Evolutionary conservation across 2,329 filamentous ascomycete species (phyloP), one percentile per base, ranked within the genome.

Genomic region (Pseudocercospora fuligena): DNA sequence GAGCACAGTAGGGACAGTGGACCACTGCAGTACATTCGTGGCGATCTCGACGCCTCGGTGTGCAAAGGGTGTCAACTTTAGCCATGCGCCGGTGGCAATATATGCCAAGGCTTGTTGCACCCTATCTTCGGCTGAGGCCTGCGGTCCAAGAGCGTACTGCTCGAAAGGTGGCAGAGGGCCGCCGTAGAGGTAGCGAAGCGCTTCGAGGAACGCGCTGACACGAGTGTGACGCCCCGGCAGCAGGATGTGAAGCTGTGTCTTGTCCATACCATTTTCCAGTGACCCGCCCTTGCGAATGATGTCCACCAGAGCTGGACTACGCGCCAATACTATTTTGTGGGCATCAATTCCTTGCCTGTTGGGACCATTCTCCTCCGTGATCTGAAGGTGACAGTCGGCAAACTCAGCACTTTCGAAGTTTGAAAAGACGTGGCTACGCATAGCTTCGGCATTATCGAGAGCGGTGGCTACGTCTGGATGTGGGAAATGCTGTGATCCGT

Each of bases 1-100:
- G 12, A 92, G 76, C 1, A 83, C 87, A 19, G 81, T 82, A 70
- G 90, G 87, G 14, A 91, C 70, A 0, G 86, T 91, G 61, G 87
- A 82, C 89, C 89, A 91, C 66, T 82, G 83, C 49, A 92, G 73
- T 4, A 88, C 81, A 61, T 83, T 82, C 40, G 83, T 81, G 1
- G 88, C 88, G 67, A 90, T 83, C 57, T 88, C 85, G 27, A 90
- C 79, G 40, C 88, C 89, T 40, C 87, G 85, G 54, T 82, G 78
- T 11, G 85, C 80, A 27, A 91, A 83, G 23, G 68, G 82, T 2
- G 80, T 81, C 74, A 89, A 84, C 47, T 82, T 80, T 16, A 92
- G 80, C 46, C 87, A 79, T 59, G 86, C 81, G 0, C 89, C 90
- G 5, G 88, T 86, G 27, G 89, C 88, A 54, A 88, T 85, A 73